phyloP scores from a whole-genome alignment of 2,329 filamentous ascomycete species.

The Penicillium sp. region DNA sequence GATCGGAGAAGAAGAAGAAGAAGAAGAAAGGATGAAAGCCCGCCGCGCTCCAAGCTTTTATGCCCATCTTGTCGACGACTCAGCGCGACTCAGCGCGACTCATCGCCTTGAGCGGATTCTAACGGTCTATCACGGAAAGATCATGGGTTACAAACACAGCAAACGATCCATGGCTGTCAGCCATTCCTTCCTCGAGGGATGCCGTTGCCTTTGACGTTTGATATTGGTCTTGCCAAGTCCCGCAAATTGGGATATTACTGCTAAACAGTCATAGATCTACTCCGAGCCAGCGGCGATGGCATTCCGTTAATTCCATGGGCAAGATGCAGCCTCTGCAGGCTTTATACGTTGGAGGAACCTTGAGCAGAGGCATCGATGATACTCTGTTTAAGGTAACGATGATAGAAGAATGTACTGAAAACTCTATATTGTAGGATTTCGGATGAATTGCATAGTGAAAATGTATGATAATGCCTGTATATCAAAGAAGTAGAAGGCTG shows the following conservation, averaged over 20 bases:
- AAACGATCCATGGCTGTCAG: background rate
- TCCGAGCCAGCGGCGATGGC: background rate
- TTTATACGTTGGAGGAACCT: background rate
- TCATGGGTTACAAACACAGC: background rate
- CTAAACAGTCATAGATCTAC: background rate
- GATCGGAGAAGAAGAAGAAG: background rate
- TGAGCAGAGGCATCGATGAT: background rate
- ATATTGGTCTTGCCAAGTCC: background rate
- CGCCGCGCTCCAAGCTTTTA: background rate
- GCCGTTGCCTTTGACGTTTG: background rate
- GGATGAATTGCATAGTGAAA: background rate
- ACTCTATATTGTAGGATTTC: background rate
- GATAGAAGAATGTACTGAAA: background rate
- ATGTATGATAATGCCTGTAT: background rate
- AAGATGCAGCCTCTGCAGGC: background rate
- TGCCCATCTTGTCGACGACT: background rate
- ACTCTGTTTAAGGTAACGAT: background rate
- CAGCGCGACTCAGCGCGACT: background rate
- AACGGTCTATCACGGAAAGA: background rate
- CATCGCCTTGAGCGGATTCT: background rate
- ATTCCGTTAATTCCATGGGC: background rate
- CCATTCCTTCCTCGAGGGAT: background rate
- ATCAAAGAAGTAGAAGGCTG: constrained; percentile 6
- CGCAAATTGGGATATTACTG: too few relatives aligned
- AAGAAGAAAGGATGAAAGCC: background rate